These are phyloP conservation scores for Colletotrichum sublineola DNA, from an alignment of 2,329 filamentous ascomycete genomes.

Conservation along the genomic window DNA sequence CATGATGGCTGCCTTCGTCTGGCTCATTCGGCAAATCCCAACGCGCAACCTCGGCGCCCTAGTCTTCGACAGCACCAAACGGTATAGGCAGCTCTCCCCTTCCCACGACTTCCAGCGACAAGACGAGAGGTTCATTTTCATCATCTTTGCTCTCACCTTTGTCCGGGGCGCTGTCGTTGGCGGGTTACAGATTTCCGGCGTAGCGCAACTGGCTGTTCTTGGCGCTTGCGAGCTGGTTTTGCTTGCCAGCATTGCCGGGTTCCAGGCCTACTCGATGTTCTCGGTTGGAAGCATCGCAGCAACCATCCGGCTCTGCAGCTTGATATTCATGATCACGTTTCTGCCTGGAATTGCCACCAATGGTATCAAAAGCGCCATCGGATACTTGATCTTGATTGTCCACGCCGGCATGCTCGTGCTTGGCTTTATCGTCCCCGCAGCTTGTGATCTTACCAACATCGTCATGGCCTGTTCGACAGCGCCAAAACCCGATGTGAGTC, in stretches of 20 bases:
- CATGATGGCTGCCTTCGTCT: slow-evolving; percentile 47
- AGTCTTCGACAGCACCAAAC: slow-evolving; percentile 69
- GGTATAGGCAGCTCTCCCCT: slow-evolving; percentile 72
- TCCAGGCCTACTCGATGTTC: slow-evolving; percentile 38
- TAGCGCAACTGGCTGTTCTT: slow-evolving; percentile 76
- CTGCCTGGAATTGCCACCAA: slow-evolving; percentile 73
- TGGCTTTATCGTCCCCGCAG: slow-evolving; percentile 76
- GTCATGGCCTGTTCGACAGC: slow-evolving; percentile 18
- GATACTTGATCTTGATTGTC: slow-evolving; percentile 75
- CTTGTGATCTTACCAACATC: slow-evolving; percentile 46
- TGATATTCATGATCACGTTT: slow-evolving; percentile 57
- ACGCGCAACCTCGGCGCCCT: slow-evolving; percentile 49
- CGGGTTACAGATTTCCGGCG: slow-evolving; percentile 67
- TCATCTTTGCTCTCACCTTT: slow-evolving; percentile 73
- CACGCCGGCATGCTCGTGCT: slow-evolving; percentile 77
- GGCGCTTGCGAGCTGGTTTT: slow-evolving; percentile 78
- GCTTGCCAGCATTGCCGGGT: slow-evolving; percentile 52
- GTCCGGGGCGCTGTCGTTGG: slow-evolving; percentile 77
- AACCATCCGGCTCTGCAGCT: slow-evolving; percentile 64
- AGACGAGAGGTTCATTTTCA: slow-evolving; percentile 65
- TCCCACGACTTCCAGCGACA: slow-evolving; percentile 59
- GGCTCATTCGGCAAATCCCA: slow-evolving; percentile 47
- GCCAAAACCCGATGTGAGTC: slow-evolving; percentile 41
- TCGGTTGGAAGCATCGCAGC: slow-evolving; percentile 37
- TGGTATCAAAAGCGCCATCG: slow-evolving; percentile 74